Evolutionary conservation across 208 protist species (phyloP), one percentile per base, ranked within the genome.

Genomic region (Acanthamoeba triangularis): DNA sequence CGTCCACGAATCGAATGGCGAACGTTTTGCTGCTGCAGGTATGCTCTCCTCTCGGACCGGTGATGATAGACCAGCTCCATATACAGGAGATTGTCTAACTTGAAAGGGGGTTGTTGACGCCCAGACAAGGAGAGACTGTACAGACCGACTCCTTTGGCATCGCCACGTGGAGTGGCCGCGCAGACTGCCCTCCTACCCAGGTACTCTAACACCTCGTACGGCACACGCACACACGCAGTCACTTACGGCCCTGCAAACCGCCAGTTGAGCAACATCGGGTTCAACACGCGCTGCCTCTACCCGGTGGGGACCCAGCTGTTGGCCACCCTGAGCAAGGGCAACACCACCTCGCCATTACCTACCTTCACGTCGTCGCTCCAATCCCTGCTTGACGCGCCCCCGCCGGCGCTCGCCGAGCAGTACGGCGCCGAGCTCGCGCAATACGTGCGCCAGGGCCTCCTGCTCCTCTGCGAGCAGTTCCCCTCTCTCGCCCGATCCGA

Each of bases 1-100:
- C 74, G 54, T 20, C 76, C 76, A 85, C 44, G 69, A 7, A 88
- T 88, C 80, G 80, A 88, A 47, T 88, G 80, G 80, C 80, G 80
- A 23, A 88, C 80, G 80, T 88, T 88, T 30, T 88, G 80, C 35
- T 88, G 80, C 54, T 88, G 80, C 80, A 10, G 80, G 65, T 74
- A 4, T 52, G 49, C n/a, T n/a, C n/a, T n/a, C n/a, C n/a, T n/a
- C n/a, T n/a, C n/a, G n/a, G n/a, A n/a, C 30, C 72, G n/a, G n/a
- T n/a, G n/a, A n/a, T n/a, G n/a, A n/a, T n/a, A n/a, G n/a, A n/a
- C n/a, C n/a, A n/a, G n/a, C n/a, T n/a, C n/a, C n/a, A n/a, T n/a
- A n/a, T n/a, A n/a, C n/a, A n/a, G n/a, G n/a, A n/a, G n/a, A n/a
- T n/a, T n/a, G n/a, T n/a, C n/a, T n/a, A n/a, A n/a, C n/a, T n/a